Evolutionary conservation across 208 protist genomes (phyloP), one percentile per base, ranked within the genome.

Genomic region (Wallacemonas sp.): DNA sequence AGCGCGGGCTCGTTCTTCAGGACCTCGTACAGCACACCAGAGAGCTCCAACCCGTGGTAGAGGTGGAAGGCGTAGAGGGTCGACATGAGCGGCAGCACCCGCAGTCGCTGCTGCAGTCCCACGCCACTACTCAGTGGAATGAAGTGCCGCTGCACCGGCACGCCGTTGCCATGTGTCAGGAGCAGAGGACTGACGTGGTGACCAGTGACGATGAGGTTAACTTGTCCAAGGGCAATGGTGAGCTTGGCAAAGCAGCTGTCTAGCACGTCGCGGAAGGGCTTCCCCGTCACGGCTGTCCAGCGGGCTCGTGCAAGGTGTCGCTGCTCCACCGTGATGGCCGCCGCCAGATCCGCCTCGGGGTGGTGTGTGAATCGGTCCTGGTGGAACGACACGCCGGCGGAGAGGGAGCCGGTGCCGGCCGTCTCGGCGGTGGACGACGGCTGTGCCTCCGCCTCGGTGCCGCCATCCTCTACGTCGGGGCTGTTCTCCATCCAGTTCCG

Each of bases 1-100:
- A 94, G 73, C 27, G 80, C 88, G 10, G 88, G 88, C 34, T 68
- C 68, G 67, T 89, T 91, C 71, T 94, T 94, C 12, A 91, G 48
- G 21, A 88, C 78, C 44, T 94, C 88, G 61, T 91, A 94, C 59
- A 91, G 72, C 52, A 91, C 59, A 10, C 88, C 88, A 3, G 88
- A 81, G 66, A 94, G 78, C 68, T 90, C 82, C 0, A 94, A 68
- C 22, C 74, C 62, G 27, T 77, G 70, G 24, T 71, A 73, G 21
- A 85, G 69, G 68, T 94, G 88, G 44, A 91, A 33, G 6, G 88
- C 88, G 55, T 94, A 73, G 42, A 94, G 69, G 10, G 74, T 78
- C 29, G 85, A 58, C 8, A 94, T 58, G 32, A 91, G 70, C 22
- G 88, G 88, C 55, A 94, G 63, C 34, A 94, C 88, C 34, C 88